Percentiles rank a stretch among this genome's conserved stretches.
These are phyloP conservation scores for Ceriops tagal DNA, from an alignment of 345 rosid genomes.

Conservation along the genomic window DNA sequence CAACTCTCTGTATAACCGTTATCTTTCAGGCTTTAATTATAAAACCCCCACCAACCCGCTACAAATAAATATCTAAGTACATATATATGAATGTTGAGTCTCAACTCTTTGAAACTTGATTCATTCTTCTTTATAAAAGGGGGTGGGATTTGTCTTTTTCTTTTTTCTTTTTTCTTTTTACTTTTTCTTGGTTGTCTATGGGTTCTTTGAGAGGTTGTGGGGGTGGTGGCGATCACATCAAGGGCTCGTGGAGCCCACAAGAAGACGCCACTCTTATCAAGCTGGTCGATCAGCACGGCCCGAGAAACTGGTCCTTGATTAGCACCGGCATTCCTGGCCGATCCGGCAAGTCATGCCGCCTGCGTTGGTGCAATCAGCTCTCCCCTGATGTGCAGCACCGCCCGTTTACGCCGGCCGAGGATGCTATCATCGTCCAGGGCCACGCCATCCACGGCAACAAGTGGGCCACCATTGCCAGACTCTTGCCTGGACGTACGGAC, in stretches of 20 bases:
- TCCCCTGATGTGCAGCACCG: conserved; percentile 63
- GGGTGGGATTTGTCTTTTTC: too few relatives aligned
- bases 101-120: background rate
- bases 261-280: conserved; percentile 49
- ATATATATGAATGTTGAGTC: background rate
- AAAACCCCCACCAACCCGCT: background rate
- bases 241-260: conserved; percentile 62
- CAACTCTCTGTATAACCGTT: conserved; percentile 22
- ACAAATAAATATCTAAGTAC: background rate
- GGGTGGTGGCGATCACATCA: conserved; percentile 36
- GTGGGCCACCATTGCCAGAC: conserved; percentile 68
- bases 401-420: conserved; percentile 56
- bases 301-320: conserved; percentile 66
- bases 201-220: conserved; percentile 17
- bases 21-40: conserved; percentile 10
- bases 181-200: background rate
- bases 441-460: conserved; percentile 56
- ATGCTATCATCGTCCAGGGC: conserved; percentile 42
- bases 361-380: conserved; percentile 76
- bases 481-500: conserved; percentile 63
- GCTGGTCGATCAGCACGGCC: conserved; percentile 54
- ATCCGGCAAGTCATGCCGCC: conserved; percentile 63
- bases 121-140: too few relatives aligned
- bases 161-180: background rate
- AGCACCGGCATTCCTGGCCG: conserved; percentile 58